A percentile compares a stretch with the other conserved stretches of the same genome.
Conservation (phyloP, 202 grass and related monocot species). For the Setaria viridis region DNA sequence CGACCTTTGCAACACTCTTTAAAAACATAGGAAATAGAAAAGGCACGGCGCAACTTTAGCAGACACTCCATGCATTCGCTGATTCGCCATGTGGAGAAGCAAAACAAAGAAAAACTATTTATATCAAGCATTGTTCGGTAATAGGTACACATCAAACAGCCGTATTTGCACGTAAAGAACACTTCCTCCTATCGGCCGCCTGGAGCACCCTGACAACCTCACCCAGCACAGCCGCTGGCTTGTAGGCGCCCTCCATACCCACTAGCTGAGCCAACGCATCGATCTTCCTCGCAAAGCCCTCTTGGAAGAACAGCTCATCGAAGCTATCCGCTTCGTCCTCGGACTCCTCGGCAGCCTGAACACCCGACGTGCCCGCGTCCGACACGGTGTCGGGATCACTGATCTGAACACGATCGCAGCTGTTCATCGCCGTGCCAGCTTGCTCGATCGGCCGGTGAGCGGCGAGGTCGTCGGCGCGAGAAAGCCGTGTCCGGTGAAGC, state of each 20-base stretch:
- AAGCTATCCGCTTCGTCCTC: constrained; percentile 32
- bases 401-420: not conserved
- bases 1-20: too few relatives aligned
- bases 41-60: not conserved
- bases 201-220: constrained; percentile 46
- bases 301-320: not conserved
- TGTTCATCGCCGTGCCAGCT: not conserved
- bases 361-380: constrained; percentile 23
- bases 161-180: not conserved
- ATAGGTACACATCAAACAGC: not conserved
- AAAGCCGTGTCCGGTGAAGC: constrained; percentile 21
- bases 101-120: not conserved
- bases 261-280: constrained; percentile 30
- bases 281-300: constrained; percentile 18
- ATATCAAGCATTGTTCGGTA: not conserved
- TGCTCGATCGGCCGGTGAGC: not conserved
- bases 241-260: constrained; percentile 3
- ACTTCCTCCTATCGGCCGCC: not conserved
- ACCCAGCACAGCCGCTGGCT: constrained; percentile 10
- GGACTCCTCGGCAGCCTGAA: not conserved
- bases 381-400: constrained; percentile 34
- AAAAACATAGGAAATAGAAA: not conserved
- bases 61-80: not conserved
- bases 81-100: not conserved
- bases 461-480: not conserved